Evolutionary conservation across 352 stramenopile species (phyloP), one percentile per base, ranked within the genome.

Genomic region (Pythium phragmiticola): DNA sequence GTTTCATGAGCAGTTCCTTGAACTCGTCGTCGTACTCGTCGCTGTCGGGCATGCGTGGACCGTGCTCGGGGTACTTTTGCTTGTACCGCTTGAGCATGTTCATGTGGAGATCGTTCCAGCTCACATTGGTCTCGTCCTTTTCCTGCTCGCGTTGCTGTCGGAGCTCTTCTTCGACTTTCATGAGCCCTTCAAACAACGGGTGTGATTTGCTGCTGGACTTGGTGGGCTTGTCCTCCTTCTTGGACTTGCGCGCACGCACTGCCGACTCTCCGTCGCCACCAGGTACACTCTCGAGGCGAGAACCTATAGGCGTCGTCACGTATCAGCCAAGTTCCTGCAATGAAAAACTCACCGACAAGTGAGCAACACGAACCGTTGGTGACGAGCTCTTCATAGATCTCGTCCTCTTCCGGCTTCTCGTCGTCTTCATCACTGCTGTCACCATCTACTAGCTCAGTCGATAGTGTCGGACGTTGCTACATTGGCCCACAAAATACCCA

Each of bases 21-120:
- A 93, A 93, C 68, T 93, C 84, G 48, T 93, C 82, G 70, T 93
- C 80, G 70, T 93, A 93, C 52, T 81, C 76, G 65, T 92, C 84
- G 60, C 74, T 77, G 48, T 82, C 69, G 7, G 57, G 57, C 26
- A 72, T 73, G 30, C 77, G 79, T 13, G 70, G 69, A 0, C 84
- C 84, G 51, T 93, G 77, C 26, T 83, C 56, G 26, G 84, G 84
- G 68, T 79, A 93, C 66, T 93, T 93, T 46, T 93, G 74, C 69
- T 93, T 69, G 73, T 93, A 93, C 43, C 78, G 72, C 49, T 75
- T 72, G 21, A 93, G 72, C 84, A 93, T 93, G 41, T 61, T 75
- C 30, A 57, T 26, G 63, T 93, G 84, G 58, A 93, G 63, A 28
- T 91, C 77, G 68, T 93, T 93, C 84, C 84, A 93, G 70, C 81